Base-by-base conservation (phyloP, 164 flowering plant genomes). In the Liquidambar formosana region DNA sequence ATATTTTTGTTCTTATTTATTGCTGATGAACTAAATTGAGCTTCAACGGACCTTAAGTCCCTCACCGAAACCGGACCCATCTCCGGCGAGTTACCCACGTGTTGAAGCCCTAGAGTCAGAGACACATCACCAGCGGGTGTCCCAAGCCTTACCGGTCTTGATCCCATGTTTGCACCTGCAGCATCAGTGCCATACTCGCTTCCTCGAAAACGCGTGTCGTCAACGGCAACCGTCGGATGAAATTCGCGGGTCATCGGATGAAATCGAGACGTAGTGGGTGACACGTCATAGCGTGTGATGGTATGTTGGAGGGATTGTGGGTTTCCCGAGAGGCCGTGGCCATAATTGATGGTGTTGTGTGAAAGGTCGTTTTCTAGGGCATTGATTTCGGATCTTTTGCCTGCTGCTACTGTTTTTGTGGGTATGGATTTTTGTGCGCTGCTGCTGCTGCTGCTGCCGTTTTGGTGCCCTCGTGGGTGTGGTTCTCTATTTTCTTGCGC, bases 301-400 rank as follows among this genome's bases (percentile, higher is more conserved):
- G 70, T 15, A 26, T 9, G 12, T 19, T 19, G 26, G 19, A 22
- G 10, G 67, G 41, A 41, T 53, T 62, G 71, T 57, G 70, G 79
- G 73, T 64, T 73, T 69, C 72, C 77, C 65, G 72, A 70, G 71
- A 67, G 60, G 63, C 54, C 44, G 19, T 79, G 76, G 58, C 54
- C 61, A 64, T 80, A 57, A 61, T 61, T 81, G 73, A 77, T 77
- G 68, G 72, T 58, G 61, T 66, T 59, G 67, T 64, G 57, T 72
- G 87, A 77, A 54, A 73, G 77, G 83, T 79, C 87, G 5, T 69
- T 81, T 45, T 82, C 83, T 8, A 57, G 11, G 19, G 77, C 78
- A 80, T 80, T 75, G 49, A 78, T 67, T 69, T 82, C 73, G 71
- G 82, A 72, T 72, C 76, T 79, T 77, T 76, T 79, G 70, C 74